Conservation (phyloP, 371 early-diverging fungal species). For the Nosema muscidifuracis region DNA sequence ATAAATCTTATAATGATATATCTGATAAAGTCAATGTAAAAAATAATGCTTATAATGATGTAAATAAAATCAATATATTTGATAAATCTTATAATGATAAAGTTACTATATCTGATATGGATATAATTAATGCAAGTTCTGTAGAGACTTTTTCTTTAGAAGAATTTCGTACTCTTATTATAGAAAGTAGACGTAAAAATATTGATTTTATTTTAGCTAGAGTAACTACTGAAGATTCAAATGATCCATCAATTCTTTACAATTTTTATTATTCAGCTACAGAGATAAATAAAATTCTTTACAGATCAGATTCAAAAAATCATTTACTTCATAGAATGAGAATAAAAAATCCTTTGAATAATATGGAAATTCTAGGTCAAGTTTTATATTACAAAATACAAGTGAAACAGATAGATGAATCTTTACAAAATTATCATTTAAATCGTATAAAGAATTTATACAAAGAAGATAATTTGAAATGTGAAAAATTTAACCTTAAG, state of each 20-base stretch:
- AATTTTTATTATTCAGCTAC: slow-evolving; percentile 71
- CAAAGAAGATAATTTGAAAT: slow-evolving; percentile 11
- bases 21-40: too few species aligned
- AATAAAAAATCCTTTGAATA: slow-evolving; percentile 72
- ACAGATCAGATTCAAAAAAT: slow-evolving; percentile 66
- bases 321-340: slow-evolving; percentile 69
- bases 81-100: too few species aligned
- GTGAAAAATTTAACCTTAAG: slow-evolving; percentile 42
- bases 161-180: slow-evolving; percentile 66
- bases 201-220: slow-evolving; percentile 72
- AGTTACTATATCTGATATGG: too few species aligned
- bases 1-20: too few species aligned
- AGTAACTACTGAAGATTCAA: slow-evolving; percentile 70
- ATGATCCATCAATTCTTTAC: slow-evolving; percentile 64
- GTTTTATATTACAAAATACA: slow-evolving; percentile 67
- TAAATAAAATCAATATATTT: too few species aligned
- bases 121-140: too few species aligned
- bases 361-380: slow-evolving; percentile 70
- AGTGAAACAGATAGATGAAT: slow-evolving; percentile 52
- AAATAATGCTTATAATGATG: too few species aligned
- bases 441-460: neutral
- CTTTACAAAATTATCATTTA: slow-evolving; percentile 61
- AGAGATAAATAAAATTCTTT: slow-evolving; percentile 72
- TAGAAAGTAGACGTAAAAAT: slow-evolving; percentile 65
- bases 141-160: slow-evolving; percentile 75